Conservation (phyloP, 2,329 filamentous ascomycete species). For the Penicillium fuscoglaucum region DNA sequence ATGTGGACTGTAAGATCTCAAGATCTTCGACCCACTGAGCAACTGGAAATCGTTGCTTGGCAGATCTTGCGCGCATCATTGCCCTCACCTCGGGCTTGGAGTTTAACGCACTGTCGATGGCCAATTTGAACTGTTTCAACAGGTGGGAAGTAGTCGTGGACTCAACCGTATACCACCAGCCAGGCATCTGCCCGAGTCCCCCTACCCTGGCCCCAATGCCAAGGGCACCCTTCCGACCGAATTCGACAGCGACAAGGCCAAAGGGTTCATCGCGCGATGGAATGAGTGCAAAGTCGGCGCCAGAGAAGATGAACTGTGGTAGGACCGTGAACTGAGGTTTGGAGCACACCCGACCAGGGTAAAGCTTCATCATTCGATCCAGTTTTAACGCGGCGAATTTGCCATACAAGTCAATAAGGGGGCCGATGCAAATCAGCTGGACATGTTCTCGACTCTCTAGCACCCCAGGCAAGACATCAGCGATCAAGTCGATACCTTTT, state of each 20-base stretch:
- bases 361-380: constrained; percentile 63
- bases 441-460: constrained; percentile 61
- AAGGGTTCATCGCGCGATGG: constrained; percentile 70
- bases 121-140: constrained; percentile 64
- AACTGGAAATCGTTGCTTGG: constrained; percentile 66
- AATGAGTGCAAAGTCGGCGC: constrained; percentile 68
- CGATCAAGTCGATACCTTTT: constrained; percentile 68
- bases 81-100: constrained; percentile 58
- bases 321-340: constrained; percentile 67
- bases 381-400: constrained; percentile 68
- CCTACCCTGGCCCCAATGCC: constrained; percentile 67
- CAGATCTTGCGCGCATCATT: constrained; percentile 64
- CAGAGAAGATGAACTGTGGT: constrained; percentile 67
- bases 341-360: constrained; percentile 66
- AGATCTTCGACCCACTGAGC: constrained; percentile 66
- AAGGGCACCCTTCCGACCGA: constrained; percentile 66
- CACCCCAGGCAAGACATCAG: constrained; percentile 65
- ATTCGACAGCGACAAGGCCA: constrained; percentile 67
- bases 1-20: constrained; percentile 60
- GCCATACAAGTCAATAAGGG: constrained; percentile 67
- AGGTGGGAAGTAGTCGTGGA: constrained; percentile 64
- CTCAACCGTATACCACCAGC: constrained; percentile 70
- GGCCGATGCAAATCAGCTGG: constrained; percentile 64
- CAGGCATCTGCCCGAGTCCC: constrained; percentile 69
- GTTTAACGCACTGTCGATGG: constrained; percentile 61